Percentiles rank a stretch among this genome's conserved stretches.
These are phyloP conservation scores for Calonectria pauciramosa DNA, from an alignment of 2,329 filamentous ascomycete species.

Conservation along the genomic window DNA sequence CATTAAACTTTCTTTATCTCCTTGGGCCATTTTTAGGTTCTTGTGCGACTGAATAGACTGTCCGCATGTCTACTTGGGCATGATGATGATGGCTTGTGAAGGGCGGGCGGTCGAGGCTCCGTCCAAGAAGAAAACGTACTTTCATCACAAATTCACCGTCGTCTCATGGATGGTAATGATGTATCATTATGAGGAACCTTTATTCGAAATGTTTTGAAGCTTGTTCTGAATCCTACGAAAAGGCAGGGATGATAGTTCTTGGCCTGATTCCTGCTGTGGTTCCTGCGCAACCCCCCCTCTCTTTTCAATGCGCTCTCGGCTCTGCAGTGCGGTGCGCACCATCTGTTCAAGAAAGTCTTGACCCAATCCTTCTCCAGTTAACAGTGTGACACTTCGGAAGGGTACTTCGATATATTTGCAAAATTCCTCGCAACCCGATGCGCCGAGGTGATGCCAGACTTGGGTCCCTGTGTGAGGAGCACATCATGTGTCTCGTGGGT, in stretches of 20 bases:
- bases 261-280: background rate
- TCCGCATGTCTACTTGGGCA: too few species aligned
- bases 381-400: background rate
- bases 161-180: too few species aligned
- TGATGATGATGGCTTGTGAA: too few species aligned
- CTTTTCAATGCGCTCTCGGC: background rate
- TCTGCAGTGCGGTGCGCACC: background rate
- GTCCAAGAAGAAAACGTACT: too few species aligned
- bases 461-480: background rate
- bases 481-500: conserved; percentile 7
- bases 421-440: background rate
- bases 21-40: too few species aligned
- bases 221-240: background rate
- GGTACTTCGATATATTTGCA: background rate
- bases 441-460: background rate
- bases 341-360: background rate
- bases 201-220: background rate
- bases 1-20: too few species aligned
- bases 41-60: too few species aligned
- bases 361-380: background rate
- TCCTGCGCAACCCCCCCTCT: background rate
- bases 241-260: background rate
- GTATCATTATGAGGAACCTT: background rate
- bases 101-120: too few species aligned
- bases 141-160: too few species aligned